phyloP scores from a whole-genome alignment of 2,329 filamentous ascomycete genomes.

The Colletotrichum lupini region DNA sequence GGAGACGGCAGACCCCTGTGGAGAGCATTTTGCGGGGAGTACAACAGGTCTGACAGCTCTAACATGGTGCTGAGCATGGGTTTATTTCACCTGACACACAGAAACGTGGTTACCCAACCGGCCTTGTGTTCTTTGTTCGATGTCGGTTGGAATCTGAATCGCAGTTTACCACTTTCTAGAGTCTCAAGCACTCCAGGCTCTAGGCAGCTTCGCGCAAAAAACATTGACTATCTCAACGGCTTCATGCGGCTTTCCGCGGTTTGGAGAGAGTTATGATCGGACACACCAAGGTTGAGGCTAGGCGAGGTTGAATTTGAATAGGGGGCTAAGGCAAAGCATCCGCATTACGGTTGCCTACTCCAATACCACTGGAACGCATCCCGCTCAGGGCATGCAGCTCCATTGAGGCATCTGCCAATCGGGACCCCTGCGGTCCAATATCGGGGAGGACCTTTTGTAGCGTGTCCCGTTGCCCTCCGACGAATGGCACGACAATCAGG shows the following conservation, averaged over 20 bases:
- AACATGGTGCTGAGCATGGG: too few species aligned
- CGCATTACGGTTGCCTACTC: background rate
- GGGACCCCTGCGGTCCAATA: constrained; percentile 16
- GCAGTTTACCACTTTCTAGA: too few species aligned
- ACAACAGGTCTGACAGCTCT: background rate
- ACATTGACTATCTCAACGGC: background rate
- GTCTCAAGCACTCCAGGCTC: background rate
- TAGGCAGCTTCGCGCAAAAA: background rate
- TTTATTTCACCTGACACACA: background rate
- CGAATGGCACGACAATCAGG: constrained; percentile 25
- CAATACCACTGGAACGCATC: background rate
- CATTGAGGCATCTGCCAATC: background rate
- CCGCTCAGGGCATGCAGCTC: background rate
- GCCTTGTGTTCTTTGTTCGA: background rate
- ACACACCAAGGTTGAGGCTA: background rate
- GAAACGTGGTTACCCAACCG: background rate
- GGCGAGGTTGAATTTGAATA: background rate
- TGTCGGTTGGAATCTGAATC: background rate
- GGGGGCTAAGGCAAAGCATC: background rate
- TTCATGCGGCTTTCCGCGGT: background rate
- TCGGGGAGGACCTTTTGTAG: constrained; percentile 24
- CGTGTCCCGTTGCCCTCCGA: constrained; percentile 14
- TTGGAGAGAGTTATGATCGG: background rate
- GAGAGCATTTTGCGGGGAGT: background rate
- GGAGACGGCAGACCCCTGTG: background rate